These are phyloP conservation scores for Pseudocohnilembus persalinus DNA, from an alignment of 169 alveolate species.

Conservation along the genomic window DNA sequence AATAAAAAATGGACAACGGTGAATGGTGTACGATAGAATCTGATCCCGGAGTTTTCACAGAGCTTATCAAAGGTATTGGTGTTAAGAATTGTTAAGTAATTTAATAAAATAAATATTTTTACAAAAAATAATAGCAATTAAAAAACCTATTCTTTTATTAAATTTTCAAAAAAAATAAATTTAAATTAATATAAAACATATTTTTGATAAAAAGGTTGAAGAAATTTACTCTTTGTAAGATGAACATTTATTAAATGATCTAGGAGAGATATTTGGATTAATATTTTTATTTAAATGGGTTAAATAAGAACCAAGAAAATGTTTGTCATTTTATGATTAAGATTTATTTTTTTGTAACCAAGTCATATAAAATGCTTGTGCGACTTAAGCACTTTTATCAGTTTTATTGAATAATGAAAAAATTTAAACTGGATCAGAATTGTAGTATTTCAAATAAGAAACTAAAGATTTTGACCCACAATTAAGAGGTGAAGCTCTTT, in stretches of 20 bases:
- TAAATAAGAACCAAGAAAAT: slow-evolving; percentile 63
- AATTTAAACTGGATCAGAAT: slow-evolving; percentile 87
- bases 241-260: slow-evolving; percentile 28
- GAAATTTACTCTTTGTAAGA: slow-evolving; percentile 88
- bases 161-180: no score
- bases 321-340: slow-evolving; percentile 66
- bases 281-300: slow-evolving; percentile 89
- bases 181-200: no score
- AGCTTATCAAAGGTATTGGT: slow-evolving; percentile 86
- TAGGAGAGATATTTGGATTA: slow-evolving; percentile 83
- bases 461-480: slow-evolving; percentile 78
- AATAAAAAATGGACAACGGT: slow-evolving; percentile 43
- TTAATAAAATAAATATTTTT: no score
- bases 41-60: slow-evolving; percentile 96
- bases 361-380: slow-evolving; percentile 94
- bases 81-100: slow-evolving; percentile 71
- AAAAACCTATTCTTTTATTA: no score
- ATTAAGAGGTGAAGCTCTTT: slow-evolving; percentile 84
- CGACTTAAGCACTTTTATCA: slow-evolving; percentile 93
- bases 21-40: slow-evolving; percentile 94
- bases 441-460: slow-evolving; percentile 78
- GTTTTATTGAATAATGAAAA: slow-evolving; percentile 74
- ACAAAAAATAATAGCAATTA: no score
- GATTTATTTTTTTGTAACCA: slow-evolving; percentile 90
- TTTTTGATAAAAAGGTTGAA: slow-evolving; percentile 68